Base-by-base conservation (phyloP, 805 yeast species). In the Kuraishia cidri region DNA sequence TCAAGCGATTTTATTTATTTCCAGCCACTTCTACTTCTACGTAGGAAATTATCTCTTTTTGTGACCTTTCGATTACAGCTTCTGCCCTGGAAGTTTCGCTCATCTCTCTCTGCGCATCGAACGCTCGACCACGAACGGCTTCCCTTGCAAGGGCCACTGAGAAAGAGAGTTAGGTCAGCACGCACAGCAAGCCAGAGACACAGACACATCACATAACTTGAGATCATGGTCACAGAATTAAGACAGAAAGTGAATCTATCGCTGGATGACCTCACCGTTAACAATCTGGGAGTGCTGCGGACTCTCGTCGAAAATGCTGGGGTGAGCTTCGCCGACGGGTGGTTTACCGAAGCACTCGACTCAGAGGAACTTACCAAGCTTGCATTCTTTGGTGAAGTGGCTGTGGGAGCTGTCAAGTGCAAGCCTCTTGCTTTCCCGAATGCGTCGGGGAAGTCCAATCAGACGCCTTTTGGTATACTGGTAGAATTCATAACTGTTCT, bases 381-480 rank as follows among this genome's bases (percentile, higher is more conserved):
- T 23, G 70, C 61, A 0, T 82, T 64, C 55, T 80, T 66, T 53
- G 70, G 79, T 31, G 95, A 81, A 46, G 70, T 82, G 5, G 86
- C 95, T 6, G 90, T 86, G 4, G 95, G 92, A 11, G 79, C 76
- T 4, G 58, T 86, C 31, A 75, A 77, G 38, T 79, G 81, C 35
- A 65, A 62, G 42, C 54, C 64, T 6, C 56, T 68, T 33, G 64
- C 66, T 36, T 61, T 72, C 14, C 44, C 58, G 10, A 60, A 64
- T 29, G 62, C 62, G 4, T 61, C 51, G 5, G 54, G 48, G 2
- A 36, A 43, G 13, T 41, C 15, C 17, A 15, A n/a, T 6, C 14
- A 49, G 20, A 35, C 53, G 1, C 58, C 58, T 2, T 35, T 45
- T 12, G 60, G 56, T 3, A 36, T 54, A 12, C 15, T 43, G 3